phyloP scores from a whole-genome alignment of 2,329 filamentous ascomycete genomes.

The Penicillium sp. region DNA sequence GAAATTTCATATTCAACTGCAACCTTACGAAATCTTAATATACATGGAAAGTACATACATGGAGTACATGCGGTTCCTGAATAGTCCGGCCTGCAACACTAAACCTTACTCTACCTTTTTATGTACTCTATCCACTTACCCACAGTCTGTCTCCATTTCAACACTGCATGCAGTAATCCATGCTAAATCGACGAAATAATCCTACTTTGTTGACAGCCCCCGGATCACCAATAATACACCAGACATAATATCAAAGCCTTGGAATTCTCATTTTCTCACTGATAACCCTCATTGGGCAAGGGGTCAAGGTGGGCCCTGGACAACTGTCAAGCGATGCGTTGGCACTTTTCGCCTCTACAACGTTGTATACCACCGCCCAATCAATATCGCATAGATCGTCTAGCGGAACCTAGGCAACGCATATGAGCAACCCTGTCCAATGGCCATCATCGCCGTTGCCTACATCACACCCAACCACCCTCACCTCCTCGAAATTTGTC shows the following conservation, averaged over 20 bases:
- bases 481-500: neutral
- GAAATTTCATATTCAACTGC: neutral
- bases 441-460: neutral
- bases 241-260: neutral
- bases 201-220: neutral
- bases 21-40: neutral
- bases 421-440: slow-evolving; percentile 1
- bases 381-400: slow-evolving; percentile 7
- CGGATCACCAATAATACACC: neutral
- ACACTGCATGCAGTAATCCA: neutral
- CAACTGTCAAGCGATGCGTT: slow-evolving; percentile 12
- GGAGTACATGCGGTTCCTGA: neutral
- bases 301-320: neutral
- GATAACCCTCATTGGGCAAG: slow-evolving; percentile 1
- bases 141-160: neutral
- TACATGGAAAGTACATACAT: neutral
- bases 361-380: neutral
- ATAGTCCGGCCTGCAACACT: neutral
- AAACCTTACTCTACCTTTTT: slow-evolving; percentile 2
- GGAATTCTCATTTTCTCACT: neutral
- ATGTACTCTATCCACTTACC: slow-evolving; percentile 1
- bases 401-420: neutral
- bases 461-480: neutral
- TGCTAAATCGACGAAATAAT: neutral
- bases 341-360: slow-evolving; percentile 5